phyloP scores from a whole-genome alignment of 192 early-diverging fungal genomes.

The Obelidium mucronatum region DNA sequence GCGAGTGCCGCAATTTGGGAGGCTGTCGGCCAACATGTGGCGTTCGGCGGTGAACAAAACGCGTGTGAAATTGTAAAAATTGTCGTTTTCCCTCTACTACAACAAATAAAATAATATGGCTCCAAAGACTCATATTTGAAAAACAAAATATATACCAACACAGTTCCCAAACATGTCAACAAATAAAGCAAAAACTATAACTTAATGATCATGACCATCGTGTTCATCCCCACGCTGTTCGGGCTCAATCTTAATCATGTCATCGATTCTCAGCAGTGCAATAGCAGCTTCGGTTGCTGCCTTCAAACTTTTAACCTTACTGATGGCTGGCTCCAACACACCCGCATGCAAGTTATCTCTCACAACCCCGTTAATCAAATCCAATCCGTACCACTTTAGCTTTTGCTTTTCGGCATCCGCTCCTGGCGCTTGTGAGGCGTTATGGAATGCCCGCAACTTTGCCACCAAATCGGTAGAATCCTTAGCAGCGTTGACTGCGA shows the following conservation, averaged over 20 bases:
- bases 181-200: background rate
- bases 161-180: no score
- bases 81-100: no score
- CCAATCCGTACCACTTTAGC: constrained; percentile 90
- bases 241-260: constrained; percentile 69
- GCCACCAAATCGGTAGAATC: constrained; percentile 96
- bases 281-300: constrained; percentile 99
- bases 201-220: constrained; percentile 35
- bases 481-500: constrained; percentile 98
- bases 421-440: constrained; percentile 80
- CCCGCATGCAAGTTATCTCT: constrained; percentile 94
- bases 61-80: no score
- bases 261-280: constrained; percentile 95
- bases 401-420: constrained; percentile 75
- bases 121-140: no score
- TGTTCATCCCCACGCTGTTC: constrained; percentile 55
- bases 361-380: constrained; percentile 90
- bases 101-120: no score
- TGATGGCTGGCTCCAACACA: constrained; percentile 96
- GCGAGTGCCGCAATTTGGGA: no score
- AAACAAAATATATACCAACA: no score
- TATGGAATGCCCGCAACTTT: constrained; percentile 96
- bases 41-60: no score
- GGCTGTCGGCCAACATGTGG: no score
- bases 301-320: constrained; percentile 97